Evolutionary conservation across 2,329 filamentous ascomycete species (phyloP), one percentile per base, ranked within the genome.

Genomic region (Penicillium thymicola): DNA sequence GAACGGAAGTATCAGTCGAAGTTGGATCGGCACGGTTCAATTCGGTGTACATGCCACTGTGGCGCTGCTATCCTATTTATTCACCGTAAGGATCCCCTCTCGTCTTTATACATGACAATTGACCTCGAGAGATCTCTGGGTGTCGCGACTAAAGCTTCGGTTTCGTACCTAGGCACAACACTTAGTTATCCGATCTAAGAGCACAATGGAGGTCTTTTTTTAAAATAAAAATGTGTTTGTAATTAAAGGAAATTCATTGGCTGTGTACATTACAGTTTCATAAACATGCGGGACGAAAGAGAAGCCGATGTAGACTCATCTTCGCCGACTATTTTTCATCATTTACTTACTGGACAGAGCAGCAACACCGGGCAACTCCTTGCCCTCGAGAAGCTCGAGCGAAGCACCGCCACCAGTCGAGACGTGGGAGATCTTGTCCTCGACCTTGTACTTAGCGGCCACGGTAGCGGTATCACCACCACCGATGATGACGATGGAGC

Each of bases 391-490:
- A 70, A 99, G 82, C 84, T 99, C 94, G 72, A 99, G 82, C 69
- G 89, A 93, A 65, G 94, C 94, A 79, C 94, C 94, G 72, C 94
- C 94, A 67, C 94, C 94, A 32, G 94, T 99, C 49, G 92, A 96
- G 62, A 99, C 94, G 81, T 99, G 94, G 82, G 92, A 97, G 72
- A 97, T 85, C 86, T 97, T 95, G 78, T 90, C 87, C 84, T 99
- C 94, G 62, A 90, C 93, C 54, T 88, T 88, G 77, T 96, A 99
- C 84, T 99, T 97, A 76, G 92, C 93, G 53, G 94, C 94, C 46
- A 97, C 94, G 59, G 94, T 99, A 49, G 94, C 94, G 50, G 94
- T 99, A 79, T 99, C 94, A 78, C 94, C 94, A 76, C 94, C 94
- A 61, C 94, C 94, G 64, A 99, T 97, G 79, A 99, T 97, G 76